Base-by-base conservation (phyloP, 2,329 filamentous ascomycete genomes). In the Aureobasidium sp. region DNA sequence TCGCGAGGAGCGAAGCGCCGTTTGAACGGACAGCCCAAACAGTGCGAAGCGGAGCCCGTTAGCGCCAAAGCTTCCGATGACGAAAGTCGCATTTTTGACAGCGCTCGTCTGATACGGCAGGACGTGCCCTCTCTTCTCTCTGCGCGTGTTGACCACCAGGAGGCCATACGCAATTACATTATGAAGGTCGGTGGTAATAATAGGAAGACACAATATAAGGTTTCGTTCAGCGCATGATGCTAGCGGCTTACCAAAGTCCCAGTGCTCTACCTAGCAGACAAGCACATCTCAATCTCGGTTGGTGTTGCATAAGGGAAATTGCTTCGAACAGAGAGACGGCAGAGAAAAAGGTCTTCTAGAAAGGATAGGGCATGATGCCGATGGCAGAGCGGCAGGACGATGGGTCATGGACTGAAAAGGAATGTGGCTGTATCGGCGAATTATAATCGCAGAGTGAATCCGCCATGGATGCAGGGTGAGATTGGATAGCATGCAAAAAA, bases 241-340 rank as follows among this genome's bases (percentile, higher is more conserved):
- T 58, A 58, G 55, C 48, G 55, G 55, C 55, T 58, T 48, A 45
- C 53, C 53, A 57, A 57, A 44, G 42, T 36, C 42, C 44, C 34
- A 17, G 39, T 44, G 29, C n/a, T 25, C 55, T 20, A 48, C 17
- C 55, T 20, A 48, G 55, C 20, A 37, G 31, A 48, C 11, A 47
- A 58, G 55, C 55, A 58, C 55, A 58, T 58, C 55, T 48, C 42
- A 58, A 58, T 58, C 15, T 58, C 55, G 55, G 55, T 48, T 58
- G 55, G 17, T 58, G 29, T 47, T 48, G 55, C 55, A 47, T 29
- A 47, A 58, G 55, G 55, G 55, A 58, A 48, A 58, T 58, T 58
- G 55, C 55, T 48, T 45, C 14, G 20, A 48, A 20, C 31, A 58
- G 41, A 58, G 15, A 48, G 55, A 58, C 55, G 55, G 55, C 42